A percentile compares a stretch with the other conserved stretches of the same genome.
Conservation (phyloP, 805 yeast species). For the Candida takata region DNA sequence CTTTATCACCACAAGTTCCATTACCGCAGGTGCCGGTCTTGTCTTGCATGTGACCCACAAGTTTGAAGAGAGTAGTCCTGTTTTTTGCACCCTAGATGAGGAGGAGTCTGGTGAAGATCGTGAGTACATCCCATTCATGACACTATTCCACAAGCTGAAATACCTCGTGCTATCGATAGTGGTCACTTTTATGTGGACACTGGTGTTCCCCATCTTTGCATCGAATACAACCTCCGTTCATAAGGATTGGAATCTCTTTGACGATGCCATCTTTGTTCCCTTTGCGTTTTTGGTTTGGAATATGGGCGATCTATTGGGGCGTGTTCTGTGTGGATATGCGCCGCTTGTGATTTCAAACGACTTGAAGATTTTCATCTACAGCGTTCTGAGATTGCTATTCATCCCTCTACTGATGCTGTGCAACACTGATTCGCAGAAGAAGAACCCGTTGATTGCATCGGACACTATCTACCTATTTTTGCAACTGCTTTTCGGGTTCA, state of each 20-base stretch:
- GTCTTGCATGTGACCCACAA: conserved; percentile 30
- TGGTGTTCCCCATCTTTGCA: conserved; percentile 88
- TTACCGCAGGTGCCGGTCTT: conserved; percentile 36
- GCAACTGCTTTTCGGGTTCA: conserved; percentile 75
- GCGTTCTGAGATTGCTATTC: conserved; percentile 48
- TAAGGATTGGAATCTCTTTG: conserved; percentile 17
- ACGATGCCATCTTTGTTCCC: conserved; percentile 53
- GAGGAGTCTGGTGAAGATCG: conserved; percentile 2
- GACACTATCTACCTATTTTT: conserved; percentile 62
- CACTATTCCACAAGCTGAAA: conserved; percentile 56
- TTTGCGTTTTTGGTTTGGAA: conserved; percentile 83
- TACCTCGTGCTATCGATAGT: conserved; percentile 65
- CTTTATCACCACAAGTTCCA: conserved; percentile 44
- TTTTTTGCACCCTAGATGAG: background rate
- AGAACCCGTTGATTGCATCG: conserved; percentile 33
- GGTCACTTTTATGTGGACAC: conserved; percentile 63
- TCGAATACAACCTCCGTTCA: conserved; percentile 52
- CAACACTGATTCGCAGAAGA: conserved; percentile 33
- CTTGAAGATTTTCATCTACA: conserved; percentile 40
- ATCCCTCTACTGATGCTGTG: conserved; percentile 70
- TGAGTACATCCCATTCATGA: conserved; percentile 48
- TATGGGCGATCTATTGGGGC: conserved; percentile 76
- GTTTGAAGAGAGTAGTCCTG: conserved; percentile 8
- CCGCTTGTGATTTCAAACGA: conserved; percentile 38
- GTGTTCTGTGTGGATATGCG: conserved; percentile 55